A percentile compares a stretch with the other conserved stretches of the same genome.
Conservation (phyloP, 1,284 basidiomycete species). For the Leccinum colubrinum region DNA sequence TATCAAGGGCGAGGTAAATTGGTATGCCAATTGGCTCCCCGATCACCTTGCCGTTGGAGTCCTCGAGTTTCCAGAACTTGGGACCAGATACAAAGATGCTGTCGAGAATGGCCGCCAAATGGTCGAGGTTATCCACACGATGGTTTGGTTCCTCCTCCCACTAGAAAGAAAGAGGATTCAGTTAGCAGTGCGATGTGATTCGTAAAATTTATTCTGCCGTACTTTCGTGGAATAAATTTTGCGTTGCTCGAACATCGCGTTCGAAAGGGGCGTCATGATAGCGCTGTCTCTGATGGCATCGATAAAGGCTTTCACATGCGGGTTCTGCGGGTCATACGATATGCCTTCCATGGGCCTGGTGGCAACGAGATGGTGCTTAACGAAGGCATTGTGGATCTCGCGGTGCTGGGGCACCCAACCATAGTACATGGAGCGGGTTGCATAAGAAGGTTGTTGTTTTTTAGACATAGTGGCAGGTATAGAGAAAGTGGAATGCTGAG, state of each 20-base stretch:
- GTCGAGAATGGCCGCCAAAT: slow-evolving; percentile 11
- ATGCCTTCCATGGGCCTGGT: too few species aligned
- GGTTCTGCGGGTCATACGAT: too few species aligned
- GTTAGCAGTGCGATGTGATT: background rate
- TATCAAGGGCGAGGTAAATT: slow-evolving; percentile 21
- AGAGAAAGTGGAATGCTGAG: too few species aligned
- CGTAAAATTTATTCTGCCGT: background rate
- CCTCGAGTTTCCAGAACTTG: slow-evolving; percentile 1
- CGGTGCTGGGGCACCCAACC: too few species aligned
- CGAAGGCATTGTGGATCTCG: too few species aligned
- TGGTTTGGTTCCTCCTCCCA: slow-evolving; percentile 1
- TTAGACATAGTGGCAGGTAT: too few species aligned
- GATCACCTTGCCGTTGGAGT: slow-evolving; percentile 6
- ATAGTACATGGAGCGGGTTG: too few species aligned
- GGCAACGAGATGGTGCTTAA: too few species aligned
- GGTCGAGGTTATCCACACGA: slow-evolving; percentile 3
- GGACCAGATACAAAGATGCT: slow-evolving; percentile 10
- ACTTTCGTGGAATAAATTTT: slow-evolving; percentile 7
- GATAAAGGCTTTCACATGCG: too few species aligned
- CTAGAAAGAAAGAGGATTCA: background rate
- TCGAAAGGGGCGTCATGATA: background rate
- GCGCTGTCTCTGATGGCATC: too few species aligned
- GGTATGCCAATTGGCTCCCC: slow-evolving; percentile 21
- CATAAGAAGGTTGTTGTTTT: too few species aligned
- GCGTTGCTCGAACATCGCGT: slow-evolving; percentile 14